Evolutionary conservation across 176 grass and related monocot species (phyloP).

Genomic region (Cenchrus purpureus): DNA sequence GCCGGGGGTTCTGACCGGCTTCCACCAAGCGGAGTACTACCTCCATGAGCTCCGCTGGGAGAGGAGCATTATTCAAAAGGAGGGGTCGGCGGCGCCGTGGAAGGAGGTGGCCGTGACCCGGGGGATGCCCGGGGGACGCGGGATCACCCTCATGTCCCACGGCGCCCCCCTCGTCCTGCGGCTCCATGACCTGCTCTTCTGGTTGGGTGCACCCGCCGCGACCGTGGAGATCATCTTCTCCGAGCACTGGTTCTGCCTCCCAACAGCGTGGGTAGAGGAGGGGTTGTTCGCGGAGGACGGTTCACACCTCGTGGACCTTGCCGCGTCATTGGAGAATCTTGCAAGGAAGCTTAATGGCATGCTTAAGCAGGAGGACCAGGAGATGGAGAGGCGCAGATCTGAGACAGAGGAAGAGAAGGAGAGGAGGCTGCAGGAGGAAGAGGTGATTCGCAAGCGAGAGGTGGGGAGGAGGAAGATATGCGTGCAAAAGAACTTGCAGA

Average conservation of each 20-base stretch:
- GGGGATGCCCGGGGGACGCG: not conserved
- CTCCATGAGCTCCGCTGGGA: not conserved
- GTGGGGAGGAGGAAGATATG: not conserved
- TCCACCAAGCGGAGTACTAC: not conserved
- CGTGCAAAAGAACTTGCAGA: not conserved
- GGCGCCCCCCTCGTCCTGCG: not conserved
- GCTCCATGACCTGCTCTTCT: conserved; percentile 9
- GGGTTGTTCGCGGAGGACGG: conserved; percentile 16
- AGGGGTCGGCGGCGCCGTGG: not conserved
- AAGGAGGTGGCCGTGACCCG: conserved; percentile 9
- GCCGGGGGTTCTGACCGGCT: not conserved
- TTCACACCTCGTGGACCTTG: not conserved
- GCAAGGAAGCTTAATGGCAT: not conserved
- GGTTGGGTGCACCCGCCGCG: not conserved
- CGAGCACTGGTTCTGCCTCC: not conserved
- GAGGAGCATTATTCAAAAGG: not conserved
- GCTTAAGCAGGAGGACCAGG: not conserved
- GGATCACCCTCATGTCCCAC: conserved; percentile 7
- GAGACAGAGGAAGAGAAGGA: conserved; percentile 25
- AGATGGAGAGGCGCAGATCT: not conserved
- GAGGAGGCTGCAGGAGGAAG: not conserved
- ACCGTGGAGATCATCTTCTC: conserved; percentile 1
- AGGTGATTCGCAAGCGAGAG: not conserved
- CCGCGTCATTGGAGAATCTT: not conserved
- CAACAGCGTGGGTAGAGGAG: not conserved